Evolutionary conservation across 352 stramenopile genomes (phyloP).

Genomic region (Globisporangium paddicum): DNA sequence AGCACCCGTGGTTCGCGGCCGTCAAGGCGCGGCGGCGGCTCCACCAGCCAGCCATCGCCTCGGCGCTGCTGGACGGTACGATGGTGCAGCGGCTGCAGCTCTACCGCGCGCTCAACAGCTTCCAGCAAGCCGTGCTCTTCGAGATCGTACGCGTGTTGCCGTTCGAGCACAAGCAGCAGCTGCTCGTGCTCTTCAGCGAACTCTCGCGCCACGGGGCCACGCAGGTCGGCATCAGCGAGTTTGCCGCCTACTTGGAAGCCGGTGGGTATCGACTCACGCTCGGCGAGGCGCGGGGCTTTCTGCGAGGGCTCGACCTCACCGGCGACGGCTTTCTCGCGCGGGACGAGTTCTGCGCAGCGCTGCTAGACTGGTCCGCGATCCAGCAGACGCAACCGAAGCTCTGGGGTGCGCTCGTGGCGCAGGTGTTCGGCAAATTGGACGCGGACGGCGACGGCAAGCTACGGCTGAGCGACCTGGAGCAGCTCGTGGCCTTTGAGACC

Average conservation of each 20-base stretch:
- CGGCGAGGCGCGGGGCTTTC: conserved; percentile 54
- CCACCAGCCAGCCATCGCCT: not conserved
- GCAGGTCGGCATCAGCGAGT: conserved; percentile 47
- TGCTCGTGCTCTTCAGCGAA: conserved; percentile 67
- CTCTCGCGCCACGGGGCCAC: conserved; percentile 41
- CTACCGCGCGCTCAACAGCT: conserved; percentile 63
- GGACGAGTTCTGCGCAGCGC: conserved; percentile 62
- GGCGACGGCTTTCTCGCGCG: conserved; percentile 53
- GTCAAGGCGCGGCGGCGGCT: conserved; percentile 15
- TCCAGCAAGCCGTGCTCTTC: conserved; percentile 62
- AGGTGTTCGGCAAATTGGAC: conserved; percentile 52
- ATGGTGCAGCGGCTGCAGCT: conserved; percentile 72
- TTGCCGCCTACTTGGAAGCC: conserved; percentile 43
- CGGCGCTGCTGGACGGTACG: conserved; percentile 43
- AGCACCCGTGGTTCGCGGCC: conserved; percentile 59
- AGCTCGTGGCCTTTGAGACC: conserved; percentile 33
- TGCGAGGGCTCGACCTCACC: conserved; percentile 55
- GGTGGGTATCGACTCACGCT: conserved; percentile 57
- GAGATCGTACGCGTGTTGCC: conserved; percentile 51
- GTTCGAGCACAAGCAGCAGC: conserved; percentile 46
- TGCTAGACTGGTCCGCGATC: conserved; percentile 63
- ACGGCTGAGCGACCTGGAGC: conserved; percentile 35
- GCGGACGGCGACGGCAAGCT: conserved; percentile 45
- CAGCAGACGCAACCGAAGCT: conserved; percentile 27
- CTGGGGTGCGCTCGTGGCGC: conserved; percentile 28